These are phyloP conservation scores for Ascocoryne sarcoides DNA, from an alignment of 2,329 filamentous ascomycete species.

Conservation along the genomic window DNA sequence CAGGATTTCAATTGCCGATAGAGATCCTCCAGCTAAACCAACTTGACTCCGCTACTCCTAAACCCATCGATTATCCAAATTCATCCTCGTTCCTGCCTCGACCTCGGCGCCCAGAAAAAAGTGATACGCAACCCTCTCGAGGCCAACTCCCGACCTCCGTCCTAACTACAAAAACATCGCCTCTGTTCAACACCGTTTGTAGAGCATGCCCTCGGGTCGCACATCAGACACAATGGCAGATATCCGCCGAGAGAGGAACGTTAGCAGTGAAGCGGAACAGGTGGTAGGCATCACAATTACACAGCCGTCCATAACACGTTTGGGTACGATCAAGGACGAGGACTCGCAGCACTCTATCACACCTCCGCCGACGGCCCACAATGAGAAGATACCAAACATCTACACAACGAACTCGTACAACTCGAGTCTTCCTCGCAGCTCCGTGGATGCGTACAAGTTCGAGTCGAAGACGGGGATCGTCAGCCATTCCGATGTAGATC, in stretches of 20 bases:
- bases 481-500: not conserved
- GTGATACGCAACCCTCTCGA: not conserved
- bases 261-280: not conserved
- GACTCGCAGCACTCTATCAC: slow-evolving; percentile 1
- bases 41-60: not conserved
- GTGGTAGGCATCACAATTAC: not conserved
- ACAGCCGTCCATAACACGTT: not conserved
- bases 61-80: not conserved
- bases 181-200: not conserved
- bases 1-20: not conserved
- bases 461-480: slow-evolving; percentile 1
- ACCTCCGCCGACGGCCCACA: not conserved
- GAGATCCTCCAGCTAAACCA: not conserved
- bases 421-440: not conserved
- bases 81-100: not conserved
- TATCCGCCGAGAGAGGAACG: not conserved
- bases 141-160: not conserved
- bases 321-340: not conserved
- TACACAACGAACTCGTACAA: not conserved
- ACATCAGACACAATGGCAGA: not conserved
- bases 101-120: not conserved
- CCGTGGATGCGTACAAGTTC: not conserved
- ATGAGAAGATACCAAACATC: not conserved
- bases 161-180: not conserved
- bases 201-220: not conserved